Evolutionary conservation across 169 alveolate genomes (phyloP), one percentile per base, ranked within the genome.

Genomic region (Cyclospora cayetanensis): DNA sequence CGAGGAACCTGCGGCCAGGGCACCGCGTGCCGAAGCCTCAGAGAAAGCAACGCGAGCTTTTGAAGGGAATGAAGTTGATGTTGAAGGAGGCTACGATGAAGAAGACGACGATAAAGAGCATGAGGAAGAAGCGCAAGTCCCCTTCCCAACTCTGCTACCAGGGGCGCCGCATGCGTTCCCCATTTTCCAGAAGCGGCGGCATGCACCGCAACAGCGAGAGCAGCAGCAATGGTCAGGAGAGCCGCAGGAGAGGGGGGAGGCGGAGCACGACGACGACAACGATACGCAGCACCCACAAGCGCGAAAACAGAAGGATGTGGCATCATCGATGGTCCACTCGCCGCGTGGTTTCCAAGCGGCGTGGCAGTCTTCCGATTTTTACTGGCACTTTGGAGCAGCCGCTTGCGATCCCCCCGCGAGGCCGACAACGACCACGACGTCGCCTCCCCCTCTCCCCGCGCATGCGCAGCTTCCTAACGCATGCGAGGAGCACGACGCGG

Each of bases 81-180:
- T n/a, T n/a, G n/a, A n/a, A n/a, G n/a, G n/a, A n/a, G n/a, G n/a
- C n/a, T n/a, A n/a, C n/a, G n/a, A n/a, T n/a, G 46, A 20, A 31
- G 53, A 4, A 70, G 53, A 70, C 27, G 29, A 11, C 2, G 53
- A 70, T 35, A 31, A 70, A 29, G 83, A 70, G 52, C 15, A 18
- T 15, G 53, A 70, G 0, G 53, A 70, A n/a, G 83, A 70, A 4
- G 29, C 18, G 46, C 55, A 70, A 12, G 83, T 1, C 4, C 55
- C 34, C 20, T 9, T 35, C 22, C 83, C 83, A 2, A 4, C 1
- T 29, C 27, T 70, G 83, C 83, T 70, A 53, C 83, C 83, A 12
- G 83, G 83, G 27, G 83, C 83, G 3, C 83, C 83, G 29, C 83
- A 70, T 37, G 83, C 83, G 55, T 70, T 70, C 29, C 83, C 83